These are phyloP conservation scores for Lasiodiplodia theobromae DNA, from an alignment of 2,329 filamentous ascomycete species.

Conservation along the genomic window DNA sequence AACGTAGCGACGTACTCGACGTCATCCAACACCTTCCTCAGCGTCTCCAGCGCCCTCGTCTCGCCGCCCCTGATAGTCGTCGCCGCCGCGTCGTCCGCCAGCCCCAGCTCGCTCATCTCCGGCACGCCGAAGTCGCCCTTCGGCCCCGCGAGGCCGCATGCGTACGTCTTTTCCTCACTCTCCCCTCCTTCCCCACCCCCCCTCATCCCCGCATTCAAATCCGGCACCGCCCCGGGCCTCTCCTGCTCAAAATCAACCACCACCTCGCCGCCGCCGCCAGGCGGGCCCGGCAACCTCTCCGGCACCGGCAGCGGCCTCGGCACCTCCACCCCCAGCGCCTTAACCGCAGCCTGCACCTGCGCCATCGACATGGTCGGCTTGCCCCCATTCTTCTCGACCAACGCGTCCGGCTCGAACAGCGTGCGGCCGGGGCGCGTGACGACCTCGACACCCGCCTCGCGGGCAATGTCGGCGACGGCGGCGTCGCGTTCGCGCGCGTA, in stretches of 20 bases:
- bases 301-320: slow-evolving; percentile 68
- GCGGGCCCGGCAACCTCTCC: slow-evolving; percentile 66
- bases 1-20: slow-evolving; percentile 75
- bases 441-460: slow-evolving; percentile 71
- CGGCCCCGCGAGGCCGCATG: slow-evolving; percentile 66
- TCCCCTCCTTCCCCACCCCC: slow-evolving; percentile 34
- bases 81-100: slow-evolving; percentile 53
- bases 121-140: slow-evolving; percentile 74
- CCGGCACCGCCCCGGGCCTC: slow-evolving; percentile 58
- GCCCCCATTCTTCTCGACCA: slow-evolving; percentile 55
- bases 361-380: slow-evolving; percentile 78
- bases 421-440: slow-evolving; percentile 71
- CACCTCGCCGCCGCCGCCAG: slow-evolving; percentile 65
- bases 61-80: slow-evolving; percentile 77
- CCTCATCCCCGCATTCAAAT: slow-evolving; percentile 67
- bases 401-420: slow-evolving; percentile 71
- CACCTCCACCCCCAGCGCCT: slow-evolving; percentile 69
- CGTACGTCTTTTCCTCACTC: slow-evolving; percentile 60
- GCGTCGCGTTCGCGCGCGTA: slow-evolving; percentile 72
- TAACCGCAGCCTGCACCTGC: slow-evolving; percentile 62
- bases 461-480: slow-evolving; percentile 64
- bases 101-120: slow-evolving; percentile 72
- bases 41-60: slow-evolving; percentile 63
- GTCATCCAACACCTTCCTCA: slow-evolving; percentile 67
- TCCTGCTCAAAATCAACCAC: slow-evolving; percentile 66